Evolutionary conservation across 2,329 filamentous ascomycete genomes (phyloP).

Genomic region (Aspergillus costaricaensis): DNA sequence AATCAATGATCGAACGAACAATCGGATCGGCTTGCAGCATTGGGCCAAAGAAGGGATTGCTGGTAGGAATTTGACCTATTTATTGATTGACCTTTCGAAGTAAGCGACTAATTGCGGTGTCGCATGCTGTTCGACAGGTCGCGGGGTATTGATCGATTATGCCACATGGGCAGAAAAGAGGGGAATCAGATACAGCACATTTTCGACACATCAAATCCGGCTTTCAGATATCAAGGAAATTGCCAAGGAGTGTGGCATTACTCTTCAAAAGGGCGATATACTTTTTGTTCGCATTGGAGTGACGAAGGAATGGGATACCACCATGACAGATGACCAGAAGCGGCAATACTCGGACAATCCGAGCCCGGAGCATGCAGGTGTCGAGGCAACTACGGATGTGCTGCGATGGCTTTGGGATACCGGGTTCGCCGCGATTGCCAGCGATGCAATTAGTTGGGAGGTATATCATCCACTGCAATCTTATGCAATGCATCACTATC

Average conservation of each 20-base stretch:
- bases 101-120: neutral
- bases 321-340: constrained; percentile 38
- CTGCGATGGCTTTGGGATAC: constrained; percentile 62
- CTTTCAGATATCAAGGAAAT: constrained; percentile 41
- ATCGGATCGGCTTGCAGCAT: constrained; percentile 52
- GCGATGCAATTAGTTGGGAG: constrained; percentile 60
- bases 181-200: constrained; percentile 42
- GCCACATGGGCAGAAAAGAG: constrained; percentile 46
- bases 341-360: constrained; percentile 37
- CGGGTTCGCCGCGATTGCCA: constrained; percentile 59
- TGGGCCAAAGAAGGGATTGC: constrained; percentile 53
- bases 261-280: constrained; percentile 55
- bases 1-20: constrained; percentile 47
- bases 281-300: constrained; percentile 52
- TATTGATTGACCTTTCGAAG: too few relatives aligned
- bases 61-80: constrained; percentile 26
- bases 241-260: constrained; percentile 46
- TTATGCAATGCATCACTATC: neutral
- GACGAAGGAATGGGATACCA: constrained; percentile 44
- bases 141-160: constrained; percentile 57
- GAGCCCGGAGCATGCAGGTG: constrained; percentile 48
- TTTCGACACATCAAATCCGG: constrained; percentile 45
- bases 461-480: constrained; percentile 30
- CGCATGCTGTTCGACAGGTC: constrained; percentile 36
- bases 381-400: constrained; percentile 53